phyloP scores from a whole-genome alignment of 352 stramenopile genomes.

The Phytophthora sansomeana region DNA sequence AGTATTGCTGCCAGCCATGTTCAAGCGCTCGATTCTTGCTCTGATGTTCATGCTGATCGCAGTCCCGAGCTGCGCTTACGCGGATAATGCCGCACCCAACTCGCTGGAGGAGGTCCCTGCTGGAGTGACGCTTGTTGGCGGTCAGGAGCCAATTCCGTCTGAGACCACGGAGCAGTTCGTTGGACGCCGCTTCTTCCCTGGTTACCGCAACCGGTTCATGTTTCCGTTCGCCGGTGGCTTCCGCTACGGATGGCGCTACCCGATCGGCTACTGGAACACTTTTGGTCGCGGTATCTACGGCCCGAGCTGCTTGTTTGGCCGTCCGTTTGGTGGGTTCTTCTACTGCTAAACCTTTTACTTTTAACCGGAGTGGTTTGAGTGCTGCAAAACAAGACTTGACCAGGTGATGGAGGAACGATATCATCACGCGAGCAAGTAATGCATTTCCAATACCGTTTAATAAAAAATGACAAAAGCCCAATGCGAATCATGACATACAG shows the following conservation, averaged over 20 bases:
- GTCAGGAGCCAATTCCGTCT: slow-evolving; percentile 17
- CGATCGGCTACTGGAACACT: slow-evolving; percentile 49
- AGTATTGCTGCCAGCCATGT: not conserved
- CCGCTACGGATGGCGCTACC: slow-evolving; percentile 54
- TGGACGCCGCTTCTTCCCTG: not conserved
- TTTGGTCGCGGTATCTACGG: slow-evolving; percentile 45
- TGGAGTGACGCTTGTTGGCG: slow-evolving; percentile 24
- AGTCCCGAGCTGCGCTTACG: slow-evolving; percentile 9
- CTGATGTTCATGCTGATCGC: slow-evolving; percentile 16
- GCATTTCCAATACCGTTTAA: too few species aligned
- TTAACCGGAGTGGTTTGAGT: too few species aligned
- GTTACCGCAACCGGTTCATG: slow-evolving; percentile 40
- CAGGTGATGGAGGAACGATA: too few species aligned
- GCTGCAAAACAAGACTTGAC: too few species aligned
- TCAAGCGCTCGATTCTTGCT: slow-evolving; percentile 27
- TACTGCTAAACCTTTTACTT: too few species aligned
- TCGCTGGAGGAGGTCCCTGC: slow-evolving; percentile 9
- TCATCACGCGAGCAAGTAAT: too few species aligned
- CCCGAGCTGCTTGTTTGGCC: slow-evolving; percentile 38
- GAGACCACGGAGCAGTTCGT: slow-evolving; percentile 17
- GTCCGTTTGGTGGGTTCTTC: slow-evolving; percentile 44
- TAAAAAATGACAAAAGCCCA: too few species aligned
- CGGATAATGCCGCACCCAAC: not conserved
- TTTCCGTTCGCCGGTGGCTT: slow-evolving; percentile 38
- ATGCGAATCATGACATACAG: too few species aligned